Evolutionary conservation across 768 basidiomycete species (phyloP), one percentile per base, ranked within the genome.

Genomic region (Phanerochaete sordida): DNA sequence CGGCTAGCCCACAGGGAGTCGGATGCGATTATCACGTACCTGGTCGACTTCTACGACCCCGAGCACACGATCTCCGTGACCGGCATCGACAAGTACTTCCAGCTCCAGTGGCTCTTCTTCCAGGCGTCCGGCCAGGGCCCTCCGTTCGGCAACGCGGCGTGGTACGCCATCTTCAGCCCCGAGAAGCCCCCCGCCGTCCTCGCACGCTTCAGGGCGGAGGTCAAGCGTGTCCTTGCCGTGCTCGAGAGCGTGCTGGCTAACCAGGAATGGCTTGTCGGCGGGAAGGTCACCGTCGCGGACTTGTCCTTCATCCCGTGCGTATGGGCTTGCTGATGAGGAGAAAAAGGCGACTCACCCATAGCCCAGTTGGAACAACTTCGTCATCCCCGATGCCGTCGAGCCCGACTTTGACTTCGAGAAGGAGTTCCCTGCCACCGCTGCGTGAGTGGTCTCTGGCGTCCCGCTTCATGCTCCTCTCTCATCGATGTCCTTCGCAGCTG

Each of bases 31-130:
- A 58, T 79, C 43, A 64, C 75, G 8, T 80, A 78, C 68, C 68
- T 81, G 48, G 68, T 69, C 28, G 74, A 77, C 60, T 68, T 72
- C 59, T 81, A 80, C 62, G 81, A 82, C 68, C 65, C 57, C 16
- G 76, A 77, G 31, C 62, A 71, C 67, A 75, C 73, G 67, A 55
- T 69, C 62, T 33, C 56, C 58, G 60, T 64, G 23, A 19, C 57
- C 15, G 62, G 54, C 4, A 47, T 64, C 21, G 68, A 64, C 19
- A 63, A 65, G 58, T 58, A 47, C 57, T 11, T 19, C 26, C 58
- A 64, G 39, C 57, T 74, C 26, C 76, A 75, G 66, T 79, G 77
- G 79, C 75, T 80, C 48, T 77, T 77, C 71, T 80, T 79, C 67
- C 69, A 70, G 51, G 65, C 65, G 12, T 68, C 68, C 1, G 69